Conservation (phyloP, 306 rosid species). For the Prunus campanulata region DNA sequence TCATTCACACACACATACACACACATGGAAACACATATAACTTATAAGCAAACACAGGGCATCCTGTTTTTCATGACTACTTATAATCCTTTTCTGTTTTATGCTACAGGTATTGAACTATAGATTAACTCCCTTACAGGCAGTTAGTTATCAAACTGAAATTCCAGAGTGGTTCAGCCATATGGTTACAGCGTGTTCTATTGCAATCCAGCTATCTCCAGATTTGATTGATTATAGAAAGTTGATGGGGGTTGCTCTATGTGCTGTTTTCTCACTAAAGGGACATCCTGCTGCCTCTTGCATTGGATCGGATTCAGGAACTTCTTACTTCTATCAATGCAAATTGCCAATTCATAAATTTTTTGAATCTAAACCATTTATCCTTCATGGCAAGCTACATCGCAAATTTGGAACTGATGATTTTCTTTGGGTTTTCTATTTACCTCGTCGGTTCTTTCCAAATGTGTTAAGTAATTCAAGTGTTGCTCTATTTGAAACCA, state of each 20-base stretch:
- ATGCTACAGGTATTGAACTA: background rate
- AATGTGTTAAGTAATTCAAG: background rate
- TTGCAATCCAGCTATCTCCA: background rate
- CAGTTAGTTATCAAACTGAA: background rate
- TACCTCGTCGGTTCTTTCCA: too few species aligned
- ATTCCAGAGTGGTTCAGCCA: background rate
- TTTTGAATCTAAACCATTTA: too few species aligned
- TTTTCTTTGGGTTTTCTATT: background rate
- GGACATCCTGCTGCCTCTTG: background rate
- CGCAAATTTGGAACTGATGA: background rate
- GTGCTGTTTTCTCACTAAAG: constrained; percentile 11
- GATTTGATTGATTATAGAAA: background rate
- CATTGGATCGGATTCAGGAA: background rate
- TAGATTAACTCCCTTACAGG: too few species aligned
- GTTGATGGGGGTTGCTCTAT: constrained; percentile 1
- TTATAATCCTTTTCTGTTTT: background rate
- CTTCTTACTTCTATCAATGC: background rate
- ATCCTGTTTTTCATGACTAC: too few species aligned
- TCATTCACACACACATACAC: too few species aligned
- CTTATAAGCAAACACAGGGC: too few species aligned
- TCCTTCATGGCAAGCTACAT: background rate
- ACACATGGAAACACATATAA: too few species aligned
- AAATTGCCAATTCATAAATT: background rate
- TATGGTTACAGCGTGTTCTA: background rate
- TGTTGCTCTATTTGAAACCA: background rate